Percentiles rank a stretch among this genome's conserved stretches.
phyloP scores from a whole-genome alignment of 2,329 filamentous ascomycete species.

The Hypoxylon rubiginosum region DNA sequence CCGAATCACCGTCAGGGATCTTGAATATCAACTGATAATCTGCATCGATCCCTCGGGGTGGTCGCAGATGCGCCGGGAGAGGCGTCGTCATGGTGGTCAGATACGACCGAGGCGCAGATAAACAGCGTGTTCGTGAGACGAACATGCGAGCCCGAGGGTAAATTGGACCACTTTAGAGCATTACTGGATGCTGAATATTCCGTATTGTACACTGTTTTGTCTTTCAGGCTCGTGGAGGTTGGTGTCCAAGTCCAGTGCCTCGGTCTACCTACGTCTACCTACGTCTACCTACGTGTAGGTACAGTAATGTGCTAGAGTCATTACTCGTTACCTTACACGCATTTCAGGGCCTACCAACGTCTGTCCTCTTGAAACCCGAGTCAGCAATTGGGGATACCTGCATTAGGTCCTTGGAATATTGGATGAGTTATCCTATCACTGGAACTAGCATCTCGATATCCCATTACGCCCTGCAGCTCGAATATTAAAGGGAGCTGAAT shows the following conservation, averaged over 20 bases:
- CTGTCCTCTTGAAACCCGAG: too few species aligned
- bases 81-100: background rate
- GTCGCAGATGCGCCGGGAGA: background rate
- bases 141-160: background rate
- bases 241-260: background rate
- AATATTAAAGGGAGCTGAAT: background rate
- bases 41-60: background rate
- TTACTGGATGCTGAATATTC: background rate
- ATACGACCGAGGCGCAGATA: background rate
- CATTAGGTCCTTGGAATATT: background rate
- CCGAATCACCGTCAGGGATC: conserved; percentile 6
- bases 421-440: background rate
- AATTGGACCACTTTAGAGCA: background rate
- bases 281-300: background rate
- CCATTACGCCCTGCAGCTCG: background rate
- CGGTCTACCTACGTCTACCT: too few species aligned
- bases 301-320: background rate
- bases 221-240: background rate
- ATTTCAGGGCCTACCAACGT: background rate
- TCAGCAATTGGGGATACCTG: background rate
- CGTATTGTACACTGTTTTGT: background rate
- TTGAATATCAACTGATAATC: background rate
- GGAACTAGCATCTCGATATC: background rate
- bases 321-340: background rate
- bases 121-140: background rate